phyloP scores from a whole-genome alignment of 805 yeast genomes.

The Lachancea thermotolerans region DNA sequence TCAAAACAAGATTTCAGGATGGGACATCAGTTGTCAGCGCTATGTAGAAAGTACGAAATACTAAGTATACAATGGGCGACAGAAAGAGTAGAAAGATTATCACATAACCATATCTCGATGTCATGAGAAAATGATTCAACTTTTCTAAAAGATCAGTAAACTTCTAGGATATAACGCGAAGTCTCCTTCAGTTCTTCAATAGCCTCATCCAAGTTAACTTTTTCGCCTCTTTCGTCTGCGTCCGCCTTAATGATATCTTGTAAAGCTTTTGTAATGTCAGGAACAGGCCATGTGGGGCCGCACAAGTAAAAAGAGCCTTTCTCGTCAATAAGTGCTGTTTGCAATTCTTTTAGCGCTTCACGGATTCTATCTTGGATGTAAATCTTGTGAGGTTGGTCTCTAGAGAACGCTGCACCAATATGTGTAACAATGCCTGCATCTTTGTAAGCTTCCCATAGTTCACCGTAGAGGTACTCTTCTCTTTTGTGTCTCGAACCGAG shows the following conservation, averaged over 20 bases:
- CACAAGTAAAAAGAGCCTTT: slow-evolving; percentile 90
- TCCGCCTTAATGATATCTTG: slow-evolving; percentile 72
- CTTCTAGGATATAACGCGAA: slow-evolving; percentile 89
- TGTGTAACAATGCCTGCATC: slow-evolving; percentile 89
- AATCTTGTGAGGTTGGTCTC: slow-evolving; percentile 92
- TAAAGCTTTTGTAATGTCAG: slow-evolving; percentile 86
- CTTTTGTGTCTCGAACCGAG: slow-evolving; percentile 93
- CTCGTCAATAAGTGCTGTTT: slow-evolving; percentile 69
- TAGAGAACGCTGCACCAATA: slow-evolving; percentile 95
- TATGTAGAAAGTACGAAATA: slow-evolving; percentile 33
- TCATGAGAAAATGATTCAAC: too few species aligned
- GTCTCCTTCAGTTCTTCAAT: slow-evolving; percentile 92
- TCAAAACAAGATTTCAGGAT: slow-evolving; percentile 89
- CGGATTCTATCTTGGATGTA: slow-evolving; percentile 92
- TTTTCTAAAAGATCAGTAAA: slow-evolving; percentile 44
- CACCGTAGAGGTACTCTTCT: slow-evolving; percentile 94
- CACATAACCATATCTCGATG: too few species aligned
- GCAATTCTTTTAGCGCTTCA: slow-evolving; percentile 63
- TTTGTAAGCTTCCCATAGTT: slow-evolving; percentile 93
- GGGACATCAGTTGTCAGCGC: slow-evolving; percentile 90
- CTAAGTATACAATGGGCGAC: too few species aligned
- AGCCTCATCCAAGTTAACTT: slow-evolving; percentile 65
- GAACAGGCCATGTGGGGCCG: slow-evolving; percentile 99
- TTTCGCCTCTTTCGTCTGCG: slow-evolving; percentile 59
- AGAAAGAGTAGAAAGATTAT: too few species aligned